Conservation (phyloP, 2,329 filamentous ascomycete species). For the Aspergillus sp. region DNA sequence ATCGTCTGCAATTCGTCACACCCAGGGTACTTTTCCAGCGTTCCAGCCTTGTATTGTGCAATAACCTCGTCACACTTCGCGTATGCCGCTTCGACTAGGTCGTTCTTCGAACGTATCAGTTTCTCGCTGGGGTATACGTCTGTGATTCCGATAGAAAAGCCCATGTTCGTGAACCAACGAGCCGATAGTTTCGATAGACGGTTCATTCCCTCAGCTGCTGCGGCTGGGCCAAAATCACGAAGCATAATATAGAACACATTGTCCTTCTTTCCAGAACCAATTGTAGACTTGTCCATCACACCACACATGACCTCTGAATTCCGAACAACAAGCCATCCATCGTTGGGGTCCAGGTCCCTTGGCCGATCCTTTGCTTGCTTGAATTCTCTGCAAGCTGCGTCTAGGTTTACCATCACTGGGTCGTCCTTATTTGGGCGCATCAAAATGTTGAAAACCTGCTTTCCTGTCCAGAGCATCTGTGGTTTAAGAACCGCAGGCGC, state of each 20-base stretch:
- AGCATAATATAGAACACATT: conserved; percentile 97
- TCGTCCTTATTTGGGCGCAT: conserved; percentile 86
- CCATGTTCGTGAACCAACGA: conserved; percentile 81
- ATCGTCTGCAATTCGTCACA: conserved; percentile 90
- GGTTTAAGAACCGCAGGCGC: conserved; percentile 85
- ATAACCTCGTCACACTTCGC: conserved; percentile 80
- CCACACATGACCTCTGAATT: conserved; percentile 99
- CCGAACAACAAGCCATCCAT: conserved; percentile 87
- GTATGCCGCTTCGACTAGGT: conserved; percentile 76
- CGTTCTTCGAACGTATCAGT: conserved; percentile 71
- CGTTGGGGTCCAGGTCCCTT: conserved; percentile 73
- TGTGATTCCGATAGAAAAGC: conserved; percentile 93
- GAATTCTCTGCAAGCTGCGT: conserved; percentile 84
- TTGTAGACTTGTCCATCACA: conserved; percentile 94
- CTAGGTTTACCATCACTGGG: conserved; percentile 82
- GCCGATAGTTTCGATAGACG: conserved; percentile 87
- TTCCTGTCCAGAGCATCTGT: conserved; percentile 88
- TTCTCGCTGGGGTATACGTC: conserved; percentile 82
- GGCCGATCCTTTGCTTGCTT: conserved; percentile 40
- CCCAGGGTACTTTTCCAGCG: conserved; percentile 80
- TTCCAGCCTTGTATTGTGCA: conserved; percentile 73
- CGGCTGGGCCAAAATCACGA: conserved; percentile 87
- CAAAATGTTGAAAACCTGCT: conserved; percentile 90
- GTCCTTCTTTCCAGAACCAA: conserved; percentile 97
- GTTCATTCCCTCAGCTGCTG: conserved; percentile 90